These are phyloP conservation scores for Cercospora berteroae DNA, from an alignment of 2,329 filamentous ascomycete species.

Conservation along the genomic window DNA sequence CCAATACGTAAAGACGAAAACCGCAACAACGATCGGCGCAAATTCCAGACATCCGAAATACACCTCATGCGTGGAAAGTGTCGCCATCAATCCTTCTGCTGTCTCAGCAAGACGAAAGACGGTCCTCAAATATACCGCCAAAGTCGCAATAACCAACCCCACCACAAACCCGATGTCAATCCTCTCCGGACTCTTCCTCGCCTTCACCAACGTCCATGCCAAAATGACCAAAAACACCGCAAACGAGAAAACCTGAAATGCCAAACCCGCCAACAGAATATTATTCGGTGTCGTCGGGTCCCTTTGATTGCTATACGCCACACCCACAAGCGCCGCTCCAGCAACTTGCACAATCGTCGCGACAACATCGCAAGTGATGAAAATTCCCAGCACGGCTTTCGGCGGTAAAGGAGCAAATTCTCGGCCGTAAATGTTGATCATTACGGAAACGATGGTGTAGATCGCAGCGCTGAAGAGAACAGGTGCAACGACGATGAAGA, in stretches of 20 bases:
- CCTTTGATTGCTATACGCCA: conserved; percentile 48
- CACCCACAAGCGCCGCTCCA: conserved; percentile 56
- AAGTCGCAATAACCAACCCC: conserved; percentile 46
- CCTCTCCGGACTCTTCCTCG: conserved; percentile 32
- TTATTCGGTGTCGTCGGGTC: conserved; percentile 55
- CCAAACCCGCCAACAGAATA: conserved; percentile 56
- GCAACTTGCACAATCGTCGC: conserved; percentile 55
- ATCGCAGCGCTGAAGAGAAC: conserved; percentile 58
- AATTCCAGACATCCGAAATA: conserved; percentile 58
- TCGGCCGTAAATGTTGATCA: conserved; percentile 49
- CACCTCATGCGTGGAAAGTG: conserved; percentile 51
- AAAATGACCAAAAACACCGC: conserved; percentile 50
- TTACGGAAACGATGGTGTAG: conserved; percentile 54
- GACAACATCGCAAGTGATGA: conserved; percentile 55
- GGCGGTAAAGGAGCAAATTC: conserved; percentile 48
- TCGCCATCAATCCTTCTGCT: conserved; percentile 48
- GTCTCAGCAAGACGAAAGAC: conserved; percentile 57
- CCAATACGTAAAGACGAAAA: conserved; percentile 47
- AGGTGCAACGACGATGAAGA: conserved; percentile 60
- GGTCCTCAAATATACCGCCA: conserved; percentile 55
- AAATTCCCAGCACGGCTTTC: conserved; percentile 52
- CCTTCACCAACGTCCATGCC: conserved; percentile 43
- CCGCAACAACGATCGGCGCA: conserved; percentile 52
- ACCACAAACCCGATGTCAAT: conserved; percentile 44
- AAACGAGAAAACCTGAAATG: conserved; percentile 56